phyloP scores from a whole-genome alignment of 352 stramenopile genomes.

The Elongisporangium anandrum region DNA sequence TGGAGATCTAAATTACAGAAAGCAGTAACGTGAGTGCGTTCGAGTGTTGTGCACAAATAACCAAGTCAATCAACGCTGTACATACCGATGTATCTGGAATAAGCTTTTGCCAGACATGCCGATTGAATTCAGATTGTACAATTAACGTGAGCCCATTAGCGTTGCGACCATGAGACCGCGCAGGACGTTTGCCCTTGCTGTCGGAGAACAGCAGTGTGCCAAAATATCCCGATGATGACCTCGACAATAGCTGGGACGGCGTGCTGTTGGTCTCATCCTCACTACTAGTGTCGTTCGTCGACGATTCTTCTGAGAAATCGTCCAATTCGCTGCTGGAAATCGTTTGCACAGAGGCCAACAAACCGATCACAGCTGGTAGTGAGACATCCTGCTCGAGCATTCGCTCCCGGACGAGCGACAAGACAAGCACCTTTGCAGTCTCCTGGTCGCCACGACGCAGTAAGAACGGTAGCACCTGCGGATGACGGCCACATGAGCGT shows the following conservation, averaged over 20 bases:
- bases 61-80: neutral
- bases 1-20: conserved; percentile 34
- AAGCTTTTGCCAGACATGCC: conserved; percentile 45
- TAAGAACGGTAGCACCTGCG: conserved; percentile 66
- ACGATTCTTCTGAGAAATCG: conserved; percentile 23
- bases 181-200: neutral
- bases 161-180: conserved; percentile 23
- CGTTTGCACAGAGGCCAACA: conserved; percentile 47
- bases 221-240: conserved; percentile 6
- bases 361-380: conserved; percentile 20
- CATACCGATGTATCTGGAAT: conserved; percentile 37
- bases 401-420: conserved; percentile 45
- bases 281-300: conserved; percentile 31
- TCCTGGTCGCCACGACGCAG: conserved; percentile 44
- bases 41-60: neutral
- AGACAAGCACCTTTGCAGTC: conserved; percentile 40
- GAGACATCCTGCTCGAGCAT: conserved; percentile 48
- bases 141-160: conserved; percentile 37
- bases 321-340: conserved; percentile 25
- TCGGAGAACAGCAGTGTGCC: neutral
- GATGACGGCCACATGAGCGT: conserved; percentile 51
- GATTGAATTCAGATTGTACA: conserved; percentile 54
- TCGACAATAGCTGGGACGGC: conserved; percentile 2
- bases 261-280: conserved; percentile 19
- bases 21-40: neutral